These are phyloP conservation scores for Plenodomus lindquistii DNA, from an alignment of 2,329 filamentous ascomycete species.

Conservation along the genomic window DNA sequence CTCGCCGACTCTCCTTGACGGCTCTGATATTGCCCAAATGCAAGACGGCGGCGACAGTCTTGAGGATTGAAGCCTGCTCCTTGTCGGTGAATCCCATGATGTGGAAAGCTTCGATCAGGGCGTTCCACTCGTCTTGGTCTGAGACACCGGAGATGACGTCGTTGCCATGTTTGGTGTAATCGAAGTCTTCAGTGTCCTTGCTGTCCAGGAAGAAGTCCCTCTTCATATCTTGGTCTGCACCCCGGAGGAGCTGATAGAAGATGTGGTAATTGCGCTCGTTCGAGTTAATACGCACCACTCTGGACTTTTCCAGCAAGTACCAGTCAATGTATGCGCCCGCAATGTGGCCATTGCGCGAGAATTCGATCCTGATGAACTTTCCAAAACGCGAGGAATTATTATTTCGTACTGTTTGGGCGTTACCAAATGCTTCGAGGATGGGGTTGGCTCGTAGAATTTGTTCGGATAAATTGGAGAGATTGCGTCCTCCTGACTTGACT, in stretches of 20 bases:
- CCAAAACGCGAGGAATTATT: constrained; percentile 98
- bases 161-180: constrained; percentile 89
- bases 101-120: constrained; percentile 86
- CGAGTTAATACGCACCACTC: constrained; percentile 84
- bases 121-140: constrained; percentile 87
- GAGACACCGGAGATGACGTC: constrained; percentile 90
- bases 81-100: constrained; percentile 91
- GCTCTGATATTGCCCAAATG: constrained; percentile 92
- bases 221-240: constrained; percentile 74
- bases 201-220: constrained; percentile 75
- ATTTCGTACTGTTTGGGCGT: constrained; percentile 95
- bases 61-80: constrained; percentile 81
- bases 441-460: constrained; percentile 96
- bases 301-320: constrained; percentile 98
- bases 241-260: constrained; percentile 93
- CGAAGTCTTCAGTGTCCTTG: constrained; percentile 81
- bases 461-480: constrained; percentile 86
- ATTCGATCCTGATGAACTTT: constrained; percentile 98
- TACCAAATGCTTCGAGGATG: constrained; percentile 96
- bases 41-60: constrained; percentile 86
- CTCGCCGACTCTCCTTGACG: constrained; percentile 84
- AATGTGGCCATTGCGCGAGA: constrained; percentile 84
- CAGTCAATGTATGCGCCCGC: constrained; percentile 97
- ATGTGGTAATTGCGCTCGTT: constrained; percentile 96
- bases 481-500: constrained; percentile 62